phyloP scores from a whole-genome alignment of 106 monocot genomes.

The Dendrobium chrysotoxum region DNA sequence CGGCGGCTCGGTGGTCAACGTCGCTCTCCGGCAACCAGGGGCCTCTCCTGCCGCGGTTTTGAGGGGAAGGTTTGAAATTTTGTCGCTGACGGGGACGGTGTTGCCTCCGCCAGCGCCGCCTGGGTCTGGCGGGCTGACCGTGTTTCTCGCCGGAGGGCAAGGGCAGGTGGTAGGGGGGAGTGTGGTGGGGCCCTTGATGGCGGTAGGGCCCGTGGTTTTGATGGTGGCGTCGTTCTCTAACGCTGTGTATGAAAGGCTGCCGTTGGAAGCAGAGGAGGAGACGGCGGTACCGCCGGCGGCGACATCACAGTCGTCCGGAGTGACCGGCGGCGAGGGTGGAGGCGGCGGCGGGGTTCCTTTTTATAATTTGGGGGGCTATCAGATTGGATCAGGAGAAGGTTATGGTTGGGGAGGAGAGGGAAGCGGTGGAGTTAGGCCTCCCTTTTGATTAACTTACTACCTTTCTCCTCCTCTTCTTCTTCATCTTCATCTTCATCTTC shows the following conservation, averaged over 20 bases:
- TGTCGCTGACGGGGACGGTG: constrained; percentile 10
- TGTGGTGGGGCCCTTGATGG: constrained; percentile 1
- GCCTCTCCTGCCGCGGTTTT: background rate
- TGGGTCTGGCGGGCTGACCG: constrained; percentile 6
- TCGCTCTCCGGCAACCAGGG: background rate
- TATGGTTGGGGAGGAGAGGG: background rate
- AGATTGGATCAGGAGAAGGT: background rate
- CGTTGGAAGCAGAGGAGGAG: constrained; percentile 5
- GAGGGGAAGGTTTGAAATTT: background rate
- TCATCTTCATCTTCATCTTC: background rate
- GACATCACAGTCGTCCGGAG: constrained; percentile 5
- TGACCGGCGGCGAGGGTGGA: background rate
- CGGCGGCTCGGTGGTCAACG: constrained; percentile 6
- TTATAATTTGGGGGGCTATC: constrained; percentile 3
- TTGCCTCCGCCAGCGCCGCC: constrained; percentile 4
- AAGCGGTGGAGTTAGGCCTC: background rate
- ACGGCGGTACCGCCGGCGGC: background rate
- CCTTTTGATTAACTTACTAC: background rate
- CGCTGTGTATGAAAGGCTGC: background rate
- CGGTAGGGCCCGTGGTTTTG: background rate
- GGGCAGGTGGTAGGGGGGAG: constrained; percentile 2
- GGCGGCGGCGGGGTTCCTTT: background rate
- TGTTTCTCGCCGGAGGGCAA: constrained; percentile 1
- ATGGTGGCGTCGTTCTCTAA: constrained; percentile 3
- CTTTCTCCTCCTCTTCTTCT: background rate